Base-by-base conservation (phyloP, 2,329 filamentous ascomycete genomes). In the Cercospora zeina region DNA sequence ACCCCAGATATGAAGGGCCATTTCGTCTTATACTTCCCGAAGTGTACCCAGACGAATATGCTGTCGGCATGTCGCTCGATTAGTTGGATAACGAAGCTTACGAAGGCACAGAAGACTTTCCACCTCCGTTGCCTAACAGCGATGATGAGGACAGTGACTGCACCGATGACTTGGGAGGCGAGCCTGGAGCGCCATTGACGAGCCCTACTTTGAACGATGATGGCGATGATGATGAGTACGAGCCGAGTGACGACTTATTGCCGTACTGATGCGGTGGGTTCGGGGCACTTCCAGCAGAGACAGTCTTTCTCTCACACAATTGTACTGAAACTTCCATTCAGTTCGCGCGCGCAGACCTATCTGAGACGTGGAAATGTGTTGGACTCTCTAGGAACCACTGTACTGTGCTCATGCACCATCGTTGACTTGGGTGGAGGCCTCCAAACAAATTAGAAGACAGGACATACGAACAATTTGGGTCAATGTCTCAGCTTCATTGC, bases 41-140 rank as follows among this genome's bases (percentile, higher is more conserved):
- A 19, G 16, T 34, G 14, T 53, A 34, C 16, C 11, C 13, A 14
- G 49, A 53, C n/a, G 9, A 16, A 8, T 53, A 53, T 34, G 4
- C 49, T 34, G 5, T 53, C 21, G 49, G 49, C 13, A 33, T 53
- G 27, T 34, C 49, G 49, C 27, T 53, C 19, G 49, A 53, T 53
- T 0, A 33, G n/a, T 27, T 34, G n/a, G 30, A 21, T 27, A 19
- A 19, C 14, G 49, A 19, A 53, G 13, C 6, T 13, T 53, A 53
- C 16, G 11, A 11, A 1, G 49, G 49, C 19, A 16, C 8, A 13
- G 49, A 19, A 2, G 49, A 31, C 11, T 53, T 31, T 16, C 49
- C 49, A 5, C 49, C 49, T 34, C 19, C 49, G 30, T 21, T 34
- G 49, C 49, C 49, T 11, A 24, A 19, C 27, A 53, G 49, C 30